These are phyloP conservation scores for Xerocomellus dryophilus DNA, from an alignment of 768 basidiomycete genomes.

Conservation along the genomic window DNA sequence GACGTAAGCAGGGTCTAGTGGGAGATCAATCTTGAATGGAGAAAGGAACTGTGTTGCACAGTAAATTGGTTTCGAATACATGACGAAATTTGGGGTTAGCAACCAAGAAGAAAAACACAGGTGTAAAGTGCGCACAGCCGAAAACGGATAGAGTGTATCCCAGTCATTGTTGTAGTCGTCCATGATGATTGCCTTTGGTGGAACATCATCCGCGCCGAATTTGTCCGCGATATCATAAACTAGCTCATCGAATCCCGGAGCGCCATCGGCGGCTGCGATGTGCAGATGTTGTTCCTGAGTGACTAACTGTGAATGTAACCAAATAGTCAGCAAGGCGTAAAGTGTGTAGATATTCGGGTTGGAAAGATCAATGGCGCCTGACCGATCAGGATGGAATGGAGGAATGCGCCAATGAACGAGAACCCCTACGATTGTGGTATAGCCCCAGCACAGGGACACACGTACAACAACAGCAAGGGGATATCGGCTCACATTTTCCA, in stretches of 20 bases:
- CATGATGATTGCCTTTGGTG: conserved; percentile 52
- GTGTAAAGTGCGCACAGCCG: conserved; percentile 45
- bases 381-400: no score
- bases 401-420: no score
- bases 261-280: conserved; percentile 77
- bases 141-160: conserved; percentile 83
- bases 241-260: conserved; percentile 68
- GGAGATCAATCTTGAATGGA: conserved; percentile 74
- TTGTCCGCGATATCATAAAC: conserved; percentile 56
- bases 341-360: not conserved
- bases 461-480: not conserved
- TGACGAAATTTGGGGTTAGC: not conserved
- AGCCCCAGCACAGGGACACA: not conserved
- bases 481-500: conserved; percentile 68
- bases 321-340: conserved; percentile 1
- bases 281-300: conserved; percentile 73
- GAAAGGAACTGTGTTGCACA: conserved; percentile 62
- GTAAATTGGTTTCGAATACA: not conserved
- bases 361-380: not conserved
- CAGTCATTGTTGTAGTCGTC: conserved; percentile 82
- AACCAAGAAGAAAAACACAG: not conserved
- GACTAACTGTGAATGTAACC: conserved; percentile 50
- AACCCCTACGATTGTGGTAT: no score
- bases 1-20: conserved; percentile 44
- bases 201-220: conserved; percentile 49